Evolutionary conservation across 352 stramenopile genomes (phyloP), one percentile per base, ranked within the genome.

Genomic region (Pseudoperonospora humuli): DNA sequence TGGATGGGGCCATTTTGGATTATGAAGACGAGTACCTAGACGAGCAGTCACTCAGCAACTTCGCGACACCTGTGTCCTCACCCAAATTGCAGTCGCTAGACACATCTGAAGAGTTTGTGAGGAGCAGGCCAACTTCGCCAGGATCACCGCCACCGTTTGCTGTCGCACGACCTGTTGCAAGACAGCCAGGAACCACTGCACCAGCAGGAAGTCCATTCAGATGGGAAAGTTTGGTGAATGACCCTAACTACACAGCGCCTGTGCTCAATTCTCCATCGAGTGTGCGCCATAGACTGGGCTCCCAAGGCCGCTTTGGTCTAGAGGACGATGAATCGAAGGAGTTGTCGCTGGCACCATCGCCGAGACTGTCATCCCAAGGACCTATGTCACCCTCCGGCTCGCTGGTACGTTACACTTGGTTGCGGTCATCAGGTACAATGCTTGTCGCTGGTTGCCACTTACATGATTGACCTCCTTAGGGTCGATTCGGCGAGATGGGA

Each of bases 101-200:
- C 33, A 76, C 67, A 1, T 80, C 64, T 3, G 64, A 57, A 17
- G 75, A 75, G 18, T 84, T 84, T 49, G 54, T 38, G 31, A 21
- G 43, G 6, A 51, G 63, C 7, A 50, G 51, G 0, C 55, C 71
- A 5, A 44, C 50, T 6, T 84, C 75, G 27, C 74, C 78, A 7
- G 44, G 46, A 1, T 92, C 79, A 0, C 75, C 79, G 25, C 79
- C 76, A 3, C 79, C 79, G 0, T 92, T 92, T 62, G 79, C 79
- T 11, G 52, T 85, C 8, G 31, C 45, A 15, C 46, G 57, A 31
- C 38, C 27, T n/a, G 13, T 29, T 36, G 28, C 39, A 1, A 64
- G 38, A 15, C 57, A 52, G 17, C 1, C 29, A 25, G 57, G 36
- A 29, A 26, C 43, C 37, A 29, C 17, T 44, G 44, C 14, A 18